Percentiles rank a stretch among this genome's conserved stretches.
phyloP scores from a whole-genome alignment of 345 rosid genomes.

The Populus tremula region DNA sequence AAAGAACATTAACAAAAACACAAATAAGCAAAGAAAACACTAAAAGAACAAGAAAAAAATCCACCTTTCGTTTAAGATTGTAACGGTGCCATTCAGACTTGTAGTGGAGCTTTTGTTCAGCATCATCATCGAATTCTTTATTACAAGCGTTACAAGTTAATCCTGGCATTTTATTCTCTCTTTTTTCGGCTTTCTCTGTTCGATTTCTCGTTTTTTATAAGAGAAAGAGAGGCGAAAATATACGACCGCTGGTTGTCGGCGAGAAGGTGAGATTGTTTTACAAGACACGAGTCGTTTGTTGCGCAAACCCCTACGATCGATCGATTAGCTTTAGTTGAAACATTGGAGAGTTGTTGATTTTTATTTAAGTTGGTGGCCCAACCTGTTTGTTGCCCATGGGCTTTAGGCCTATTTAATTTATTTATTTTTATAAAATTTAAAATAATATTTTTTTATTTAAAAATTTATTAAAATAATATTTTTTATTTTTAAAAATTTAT shows the following conservation, averaged over 20 bases:
- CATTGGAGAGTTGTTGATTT: not conserved
- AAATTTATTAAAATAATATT: too few relatives aligned
- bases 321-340: too few relatives aligned
- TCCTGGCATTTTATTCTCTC: constrained; percentile 47
- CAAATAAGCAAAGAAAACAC: not conserved
- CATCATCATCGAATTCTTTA: constrained; percentile 70
- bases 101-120: constrained; percentile 79
- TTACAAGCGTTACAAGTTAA: constrained; percentile 93
- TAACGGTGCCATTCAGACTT: constrained; percentile 99
- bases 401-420: too few relatives aligned
- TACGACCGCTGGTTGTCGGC: constrained; percentile 12
- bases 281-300: not conserved
- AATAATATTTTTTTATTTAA: too few relatives aligned
- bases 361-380: too few relatives aligned
- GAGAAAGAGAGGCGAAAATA: not conserved
- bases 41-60: not conserved
- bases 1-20: not conserved
- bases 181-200: not conserved
- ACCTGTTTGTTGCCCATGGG: too few relatives aligned
- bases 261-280: not conserved
- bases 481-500: too few relatives aligned
- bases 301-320: not conserved
- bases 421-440: too few relatives aligned
- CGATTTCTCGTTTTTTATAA: not conserved
- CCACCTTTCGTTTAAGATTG: constrained; percentile 96